Conservation (phyloP, 352 stramenopile species). For the Phytophthora melonis region DNA sequence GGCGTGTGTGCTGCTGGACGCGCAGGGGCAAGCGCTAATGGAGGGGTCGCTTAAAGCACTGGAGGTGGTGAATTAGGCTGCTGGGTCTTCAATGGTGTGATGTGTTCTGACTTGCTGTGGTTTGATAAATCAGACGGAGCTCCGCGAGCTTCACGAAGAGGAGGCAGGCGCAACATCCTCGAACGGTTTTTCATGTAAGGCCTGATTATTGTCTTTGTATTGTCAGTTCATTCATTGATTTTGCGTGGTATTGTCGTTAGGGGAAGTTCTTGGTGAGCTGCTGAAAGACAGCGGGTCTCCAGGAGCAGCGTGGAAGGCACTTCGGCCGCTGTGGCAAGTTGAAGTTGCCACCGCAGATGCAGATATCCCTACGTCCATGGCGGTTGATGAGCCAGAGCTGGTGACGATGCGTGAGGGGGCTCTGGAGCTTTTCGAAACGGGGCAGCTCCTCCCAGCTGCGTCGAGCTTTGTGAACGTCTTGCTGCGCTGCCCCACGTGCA, state of each 20-base stretch:
- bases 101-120: neutral
- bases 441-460: conserved; percentile 57
- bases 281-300: conserved; percentile 11
- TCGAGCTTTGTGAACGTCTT: conserved; percentile 63
- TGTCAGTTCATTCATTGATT: neutral
- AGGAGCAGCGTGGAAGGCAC: conserved; percentile 14
- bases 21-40: conserved; percentile 28
- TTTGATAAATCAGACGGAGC: conserved; percentile 16
- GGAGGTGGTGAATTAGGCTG: conserved; percentile 8
- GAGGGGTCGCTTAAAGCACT: conserved; percentile 17
- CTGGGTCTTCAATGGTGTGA: neutral
- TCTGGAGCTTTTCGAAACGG: conserved; percentile 56
- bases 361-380: conserved; percentile 1
- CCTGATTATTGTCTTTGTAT: neutral
- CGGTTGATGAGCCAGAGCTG: conserved; percentile 33
- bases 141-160: conserved; percentile 15
- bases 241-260: conserved; percentile 8
- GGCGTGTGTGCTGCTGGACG: conserved; percentile 42
- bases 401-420: conserved; percentile 58
- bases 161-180: conserved; percentile 5
- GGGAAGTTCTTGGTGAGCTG: conserved; percentile 34
- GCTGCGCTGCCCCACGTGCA: conserved; percentile 53
- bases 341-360: neutral
- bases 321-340: conserved; percentile 38
- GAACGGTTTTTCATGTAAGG: conserved; percentile 20